Base-by-base conservation (phyloP, 768 basidiomycete genomes). In the Coprinopsis marcescibilis region DNA sequence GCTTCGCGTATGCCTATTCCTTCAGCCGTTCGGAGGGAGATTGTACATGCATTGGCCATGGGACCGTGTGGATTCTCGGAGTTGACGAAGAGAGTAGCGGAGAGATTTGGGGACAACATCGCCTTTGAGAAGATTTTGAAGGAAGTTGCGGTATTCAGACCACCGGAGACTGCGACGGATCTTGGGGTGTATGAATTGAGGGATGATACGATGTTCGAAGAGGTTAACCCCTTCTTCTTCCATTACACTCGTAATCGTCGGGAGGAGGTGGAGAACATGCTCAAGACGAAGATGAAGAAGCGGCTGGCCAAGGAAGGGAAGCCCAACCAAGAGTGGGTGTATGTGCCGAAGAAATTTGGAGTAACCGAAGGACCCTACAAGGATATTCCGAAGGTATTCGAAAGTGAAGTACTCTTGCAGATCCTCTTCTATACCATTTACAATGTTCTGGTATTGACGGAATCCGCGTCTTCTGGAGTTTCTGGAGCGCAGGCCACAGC, bases 191-290 rank as follows among this genome's bases (percentile, higher is more conserved):
- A 97, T 65, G 84, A 93, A 51, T 78, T 98, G 44, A 86, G 83
- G 60, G 81, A 90, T 37, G 87, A 85, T 55, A 72, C 70, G 15
- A 30, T 49, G 32, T 92, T 80, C 62, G 85, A 83, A 51, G 88
- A 96, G 52, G 86, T 97, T 52, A 88, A 97, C 57, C 93, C 94
- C 0, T 96, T 93, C 67, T 96, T 94, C 70, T 89, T 86, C 59
- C 94, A 97, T 60, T 97, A 96, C 62, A 85, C 89, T 13, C 76
- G 94, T 32, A 98, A 98, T 66, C 84, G 90, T 55, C 78, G 93
- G 32, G 90, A 95, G 56, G 89, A 93, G 60, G 95, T 91, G 20
- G 91, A 93, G 57, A 78, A 72, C 33, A 76, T 87, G 3, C 67
- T 94, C 39, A 74, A 79, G 50, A 76, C 72, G 39, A 73, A 89